These are phyloP conservation scores for Stromatinia cepivora DNA, from an alignment of 2,329 filamentous ascomycete species.

Conservation along the genomic window DNA sequence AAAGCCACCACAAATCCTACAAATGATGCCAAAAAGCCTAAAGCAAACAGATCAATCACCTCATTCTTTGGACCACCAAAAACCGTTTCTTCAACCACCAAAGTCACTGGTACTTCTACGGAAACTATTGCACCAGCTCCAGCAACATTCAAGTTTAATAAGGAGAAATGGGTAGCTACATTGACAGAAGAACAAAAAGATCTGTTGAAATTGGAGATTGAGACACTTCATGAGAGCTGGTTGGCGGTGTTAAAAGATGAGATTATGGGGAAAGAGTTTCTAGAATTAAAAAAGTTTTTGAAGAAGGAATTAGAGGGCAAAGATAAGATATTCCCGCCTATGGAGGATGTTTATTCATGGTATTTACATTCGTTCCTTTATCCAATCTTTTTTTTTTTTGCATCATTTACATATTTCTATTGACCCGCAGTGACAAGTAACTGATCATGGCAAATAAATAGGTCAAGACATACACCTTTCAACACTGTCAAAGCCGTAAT, in stretches of 20 bases:
- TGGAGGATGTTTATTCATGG: conserved; percentile 93
- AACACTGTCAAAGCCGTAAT: conserved; percentile 88
- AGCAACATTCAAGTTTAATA: conserved; percentile 68
- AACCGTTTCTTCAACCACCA: conserved; percentile 24
- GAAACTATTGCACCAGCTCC: conserved; percentile 32
- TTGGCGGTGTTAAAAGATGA: conserved; percentile 86
- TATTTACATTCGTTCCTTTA: conserved; percentile 44
- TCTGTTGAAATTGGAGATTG: conserved; percentile 84
- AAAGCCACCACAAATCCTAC: conserved; percentile 56
- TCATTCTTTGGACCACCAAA: conserved; percentile 78
- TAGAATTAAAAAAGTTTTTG: conserved; percentile 85
- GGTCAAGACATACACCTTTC: conserved; percentile 92
- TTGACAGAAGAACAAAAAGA: conserved; percentile 79
- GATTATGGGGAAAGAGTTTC: conserved; percentile 73
- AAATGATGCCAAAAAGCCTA: conserved; percentile 66
- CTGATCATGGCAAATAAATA: conserved; percentile 45
- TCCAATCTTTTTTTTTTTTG: neutral
- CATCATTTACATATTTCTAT: neutral
- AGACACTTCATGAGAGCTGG: conserved; percentile 91
- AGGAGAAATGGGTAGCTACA: conserved; percentile 81
- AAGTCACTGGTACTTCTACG: conserved; percentile 45
- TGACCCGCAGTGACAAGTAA: conserved; percentile 1
- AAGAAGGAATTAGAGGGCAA: conserved; percentile 71
- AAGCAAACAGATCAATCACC: conserved; percentile 76
- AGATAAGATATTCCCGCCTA: conserved; percentile 82